phyloP scores from a whole-genome alignment of 2,329 filamentous ascomycete species.

The Colletotrichum simmondsii region DNA sequence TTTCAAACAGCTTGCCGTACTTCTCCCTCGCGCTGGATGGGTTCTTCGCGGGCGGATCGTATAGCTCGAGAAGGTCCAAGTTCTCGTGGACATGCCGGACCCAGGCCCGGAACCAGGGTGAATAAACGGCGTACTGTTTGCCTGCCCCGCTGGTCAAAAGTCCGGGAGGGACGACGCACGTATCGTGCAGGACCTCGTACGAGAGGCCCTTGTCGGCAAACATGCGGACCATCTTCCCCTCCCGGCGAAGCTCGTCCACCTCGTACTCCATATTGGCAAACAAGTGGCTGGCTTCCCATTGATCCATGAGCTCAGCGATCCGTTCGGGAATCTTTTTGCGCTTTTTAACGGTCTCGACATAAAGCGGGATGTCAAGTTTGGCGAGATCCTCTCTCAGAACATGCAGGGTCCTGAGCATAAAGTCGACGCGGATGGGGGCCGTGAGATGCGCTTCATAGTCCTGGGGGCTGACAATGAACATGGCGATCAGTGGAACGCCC shows the following conservation, averaged over 20 bases:
- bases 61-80: slow-evolving; percentile 72
- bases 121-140: slow-evolving; percentile 86
- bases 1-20: slow-evolving; percentile 69
- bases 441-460: slow-evolving; percentile 86
- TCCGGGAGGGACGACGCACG: slow-evolving; percentile 83
- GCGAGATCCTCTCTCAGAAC: slow-evolving; percentile 74
- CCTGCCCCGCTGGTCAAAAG: slow-evolving; percentile 73
- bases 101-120: slow-evolving; percentile 85
- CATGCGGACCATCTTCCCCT: slow-evolving; percentile 72
- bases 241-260: slow-evolving; percentile 86
- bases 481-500: slow-evolving; percentile 76
- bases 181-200: slow-evolving; percentile 82
- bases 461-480: slow-evolving; percentile 85
- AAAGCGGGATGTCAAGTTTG: slow-evolving; percentile 80
- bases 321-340: slow-evolving; percentile 70
- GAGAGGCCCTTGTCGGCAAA: slow-evolving; percentile 72
- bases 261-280: slow-evolving; percentile 92
- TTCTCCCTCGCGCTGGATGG: slow-evolving; percentile 48
- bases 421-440: slow-evolving; percentile 80
- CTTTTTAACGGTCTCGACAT: slow-evolving; percentile 77
- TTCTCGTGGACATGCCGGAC: slow-evolving; percentile 77
- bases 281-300: slow-evolving; percentile 80
- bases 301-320: slow-evolving; percentile 72
- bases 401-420: slow-evolving; percentile 78
- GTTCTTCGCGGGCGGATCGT: slow-evolving; percentile 57